Evolutionary conservation across 352 stramenopile genomes (phyloP), one percentile per base, ranked within the genome.

Genomic region (Phytophthora pini): DNA sequence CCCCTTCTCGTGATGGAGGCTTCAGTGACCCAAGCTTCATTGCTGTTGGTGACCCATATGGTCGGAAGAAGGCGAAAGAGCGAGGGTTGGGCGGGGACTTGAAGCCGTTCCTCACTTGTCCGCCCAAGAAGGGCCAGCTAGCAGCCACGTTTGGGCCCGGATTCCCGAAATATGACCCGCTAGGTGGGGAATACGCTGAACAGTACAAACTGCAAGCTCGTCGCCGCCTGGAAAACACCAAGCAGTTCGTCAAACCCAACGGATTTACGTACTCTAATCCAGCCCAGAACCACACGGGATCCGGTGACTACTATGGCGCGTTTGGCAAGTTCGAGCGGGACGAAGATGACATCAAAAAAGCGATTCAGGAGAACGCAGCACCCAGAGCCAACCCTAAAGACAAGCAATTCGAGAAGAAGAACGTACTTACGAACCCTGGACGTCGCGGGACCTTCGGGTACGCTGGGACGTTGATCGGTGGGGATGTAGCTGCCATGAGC

Each of bases 401-500:
- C n/a, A 78, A 79, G 27, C 56, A 69, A 44, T 89, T 90, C 40
- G 77, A 89, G 52, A 89, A 86, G 63, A 83, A 85, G 49, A 92
- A 92, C 36, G 54, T 91, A 8, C 54, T 94, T 1, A 90, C 82
- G 13, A 84, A 86, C 27, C 81, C 80, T 0, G 55, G 57, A 24
- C 87, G 85, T 56, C 77, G 82, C n/a, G 85, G 83, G 17, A 92
- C 80, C 4, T 90, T 91, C 31, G 85, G 85, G n/a, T 91, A 92
- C 45, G 65, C 85, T 0, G 80, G 82, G 9, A 92, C 83, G 5
- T 51, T 92, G 36, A 90, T 94, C 61, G 81, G 85, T 15, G 78
- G 74, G 5, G 73, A 78, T 26, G 41, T 85, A 6, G 29, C 72
- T 5, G 78, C 81, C 1, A 74, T 91, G 69, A 58, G 72, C 0